These are phyloP conservation scores for Sugiyamaella sp. DNA, from an alignment of 1,139 yeast genomes.

Conservation along the genomic window DNA sequence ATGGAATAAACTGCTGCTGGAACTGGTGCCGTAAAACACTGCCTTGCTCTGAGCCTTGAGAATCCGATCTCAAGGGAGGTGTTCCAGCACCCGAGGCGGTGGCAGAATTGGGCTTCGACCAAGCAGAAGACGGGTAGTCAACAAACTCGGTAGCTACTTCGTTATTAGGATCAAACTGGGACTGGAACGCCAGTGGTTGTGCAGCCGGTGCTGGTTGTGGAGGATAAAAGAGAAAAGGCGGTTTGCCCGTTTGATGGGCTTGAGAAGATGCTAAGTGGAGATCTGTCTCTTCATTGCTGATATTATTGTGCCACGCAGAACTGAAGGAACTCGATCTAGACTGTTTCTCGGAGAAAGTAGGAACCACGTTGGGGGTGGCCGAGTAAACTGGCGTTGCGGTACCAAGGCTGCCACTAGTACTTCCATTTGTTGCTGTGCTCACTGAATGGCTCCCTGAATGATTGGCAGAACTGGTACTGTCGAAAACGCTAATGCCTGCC, in stretches of 20 bases:
- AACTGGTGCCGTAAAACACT: constrained; percentile 4
- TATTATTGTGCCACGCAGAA: constrained; percentile 28
- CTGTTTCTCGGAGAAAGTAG: constrained; percentile 20
- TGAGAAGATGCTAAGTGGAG: background rate
- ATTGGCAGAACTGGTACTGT: constrained; percentile 2
- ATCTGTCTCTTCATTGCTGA: constrained; percentile 8
- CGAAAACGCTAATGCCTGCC: constrained; percentile 24
- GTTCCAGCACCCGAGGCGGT: constrained; percentile 21
- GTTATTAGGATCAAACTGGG: constrained; percentile 1
- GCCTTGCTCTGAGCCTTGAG: constrained; percentile 23
- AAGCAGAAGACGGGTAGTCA: constrained; percentile 5
- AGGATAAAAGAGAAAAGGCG: constrained; percentile 7
- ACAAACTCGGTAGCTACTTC: constrained; percentile 16
- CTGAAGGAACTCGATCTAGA: constrained; percentile 33
- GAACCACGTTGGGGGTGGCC: constrained; percentile 1
- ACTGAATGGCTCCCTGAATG: background rate
- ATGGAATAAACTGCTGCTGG: constrained; percentile 16
- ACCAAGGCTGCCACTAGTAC: constrained; percentile 7
- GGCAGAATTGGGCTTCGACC: constrained; percentile 14
- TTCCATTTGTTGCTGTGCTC: background rate
- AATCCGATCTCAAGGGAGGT: constrained; percentile 23
- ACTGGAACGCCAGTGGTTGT: background rate
- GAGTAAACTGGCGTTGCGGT: constrained; percentile 9
- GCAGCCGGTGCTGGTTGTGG: constrained; percentile 10
- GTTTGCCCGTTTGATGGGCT: background rate